Percentiles rank a stretch among this genome's conserved stretches.
These are phyloP conservation scores for Malassezia yamatoensis DNA, from an alignment of 1,284 basidiomycete species.

Conservation along the genomic window DNA sequence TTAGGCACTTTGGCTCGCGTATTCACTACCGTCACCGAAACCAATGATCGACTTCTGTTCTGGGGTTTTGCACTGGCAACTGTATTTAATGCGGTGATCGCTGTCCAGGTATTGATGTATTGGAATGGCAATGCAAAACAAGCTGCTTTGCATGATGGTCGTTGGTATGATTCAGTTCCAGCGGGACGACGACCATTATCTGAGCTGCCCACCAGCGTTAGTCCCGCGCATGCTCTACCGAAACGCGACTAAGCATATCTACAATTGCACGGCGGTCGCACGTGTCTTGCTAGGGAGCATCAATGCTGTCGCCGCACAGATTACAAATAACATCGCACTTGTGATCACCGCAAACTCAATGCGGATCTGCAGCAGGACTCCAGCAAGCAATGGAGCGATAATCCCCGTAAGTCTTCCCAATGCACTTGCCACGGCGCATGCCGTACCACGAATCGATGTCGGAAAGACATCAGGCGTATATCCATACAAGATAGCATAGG, in stretches of 20 bases:
- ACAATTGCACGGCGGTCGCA: neutral
- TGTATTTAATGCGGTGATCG: conserved; percentile 44
- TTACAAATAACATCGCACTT: conserved; percentile 18
- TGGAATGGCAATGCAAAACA: conserved; percentile 28
- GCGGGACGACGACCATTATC: neutral
- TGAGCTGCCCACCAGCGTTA: neutral
- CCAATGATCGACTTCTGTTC: conserved; percentile 41
- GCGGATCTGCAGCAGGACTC: conserved; percentile 23
- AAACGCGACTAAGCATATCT: conserved; percentile 10
- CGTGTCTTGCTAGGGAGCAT: neutral
- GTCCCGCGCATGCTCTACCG: neutral
- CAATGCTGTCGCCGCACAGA: conserved; percentile 12
- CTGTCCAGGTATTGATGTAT: conserved; percentile 39
- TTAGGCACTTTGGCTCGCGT: conserved; percentile 41
- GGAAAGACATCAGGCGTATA: conserved; percentile 43
- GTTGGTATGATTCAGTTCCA: conserved; percentile 8
- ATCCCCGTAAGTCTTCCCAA: conserved; percentile 39
- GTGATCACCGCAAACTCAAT: conserved; percentile 21
- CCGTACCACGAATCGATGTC: conserved; percentile 34
- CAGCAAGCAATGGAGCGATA: conserved; percentile 36
- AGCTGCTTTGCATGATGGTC: conserved; percentile 1
- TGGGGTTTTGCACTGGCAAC: conserved; percentile 44
- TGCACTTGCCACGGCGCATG: conserved; percentile 36
- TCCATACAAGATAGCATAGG: conserved; percentile 43
- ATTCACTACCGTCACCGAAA: conserved; percentile 47